Base-by-base conservation (phyloP, 345 rosid species). In the Sonneratia alba region DNA sequence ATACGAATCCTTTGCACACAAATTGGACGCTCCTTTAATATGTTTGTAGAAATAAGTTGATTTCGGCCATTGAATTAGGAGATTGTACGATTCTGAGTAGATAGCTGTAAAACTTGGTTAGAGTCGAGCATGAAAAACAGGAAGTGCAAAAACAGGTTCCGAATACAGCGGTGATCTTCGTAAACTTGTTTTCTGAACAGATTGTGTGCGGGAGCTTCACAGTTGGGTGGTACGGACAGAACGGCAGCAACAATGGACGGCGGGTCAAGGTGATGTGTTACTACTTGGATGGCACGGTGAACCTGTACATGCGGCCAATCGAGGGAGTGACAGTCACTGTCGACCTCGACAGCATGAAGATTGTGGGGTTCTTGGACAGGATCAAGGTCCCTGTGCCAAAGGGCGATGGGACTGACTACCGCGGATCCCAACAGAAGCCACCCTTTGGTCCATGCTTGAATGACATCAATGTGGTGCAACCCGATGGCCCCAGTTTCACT, bases 171-270 rank as follows among this genome's bases (percentile, higher is more conserved):
- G 49, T 7, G 13, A 14, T 7, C 49, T 6, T 14, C 49, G 45
- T 42, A 42, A 42, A 42, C 10, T 42, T 42, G 45, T 42, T 3
- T 49, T 61, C 18, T 55, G 61, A 55, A 13, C 56, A 61, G 65
- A 24, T 61, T 65, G 88, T 88, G 70, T 92, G 96, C 72, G 55
- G 85, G 32, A 86, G 92, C 47, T 80, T 90, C 71, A 85, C 92
- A 2, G 81, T 87, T 2, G 98, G 98, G 22, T 92, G 96, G 94
- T 88, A 81, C 36, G 96, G 94, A 24, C 47, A 16, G 59, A 32
- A 24, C 43, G 47, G 36, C 61, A 27, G 36, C 61, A 18, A 70
- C 48, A 51, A 32, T 38, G 56, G 53, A 0, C 40, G 77, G 73
- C 49, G 4, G 43, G 73, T 75, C 21, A 75, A 62, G 68, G 70